These are phyloP conservation scores for Monilinia fructicola DNA, from an alignment of 2,329 filamentous ascomycete species.

Conservation along the genomic window DNA sequence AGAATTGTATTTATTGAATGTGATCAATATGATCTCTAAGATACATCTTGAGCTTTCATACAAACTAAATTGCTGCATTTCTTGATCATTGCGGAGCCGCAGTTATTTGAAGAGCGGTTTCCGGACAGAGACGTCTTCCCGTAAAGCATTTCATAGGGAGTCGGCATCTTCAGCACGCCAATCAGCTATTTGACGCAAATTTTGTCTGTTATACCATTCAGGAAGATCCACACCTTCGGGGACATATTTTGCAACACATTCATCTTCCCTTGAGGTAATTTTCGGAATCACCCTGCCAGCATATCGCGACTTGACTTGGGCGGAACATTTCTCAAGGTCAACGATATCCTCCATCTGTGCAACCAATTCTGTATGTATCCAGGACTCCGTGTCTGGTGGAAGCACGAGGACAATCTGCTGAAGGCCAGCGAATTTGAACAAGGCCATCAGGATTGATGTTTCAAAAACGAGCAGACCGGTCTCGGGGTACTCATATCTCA, in stretches of 20 bases:
- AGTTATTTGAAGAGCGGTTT: too few relatives aligned
- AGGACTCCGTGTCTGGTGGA: not conserved
- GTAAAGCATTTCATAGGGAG: too few relatives aligned
- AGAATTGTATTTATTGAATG: too few relatives aligned
- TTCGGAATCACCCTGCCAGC: not conserved
- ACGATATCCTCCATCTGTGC: not conserved
- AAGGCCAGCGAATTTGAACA: not conserved
- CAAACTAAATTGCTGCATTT: not conserved
- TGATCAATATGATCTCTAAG: not conserved
- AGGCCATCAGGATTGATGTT: not conserved
- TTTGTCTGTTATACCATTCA: not conserved
- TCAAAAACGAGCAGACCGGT: not conserved
- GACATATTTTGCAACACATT: not conserved
- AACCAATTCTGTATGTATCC: not conserved
- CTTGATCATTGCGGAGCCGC: too few relatives aligned
- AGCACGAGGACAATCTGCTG: not conserved
- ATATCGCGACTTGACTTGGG: not conserved
- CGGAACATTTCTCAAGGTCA: not conserved
- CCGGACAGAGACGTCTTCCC: too few relatives aligned
- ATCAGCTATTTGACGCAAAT: not conserved
- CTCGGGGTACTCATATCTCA: not conserved
- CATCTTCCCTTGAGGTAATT: not conserved
- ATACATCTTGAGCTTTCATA: not conserved
- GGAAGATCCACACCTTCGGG: not conserved
- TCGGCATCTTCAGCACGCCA: too few relatives aligned